Percentiles rank a stretch among this genome's conserved stretches.
Conservation (phyloP, 2,329 filamentous ascomycete species). For the Exserohilum turcica region DNA sequence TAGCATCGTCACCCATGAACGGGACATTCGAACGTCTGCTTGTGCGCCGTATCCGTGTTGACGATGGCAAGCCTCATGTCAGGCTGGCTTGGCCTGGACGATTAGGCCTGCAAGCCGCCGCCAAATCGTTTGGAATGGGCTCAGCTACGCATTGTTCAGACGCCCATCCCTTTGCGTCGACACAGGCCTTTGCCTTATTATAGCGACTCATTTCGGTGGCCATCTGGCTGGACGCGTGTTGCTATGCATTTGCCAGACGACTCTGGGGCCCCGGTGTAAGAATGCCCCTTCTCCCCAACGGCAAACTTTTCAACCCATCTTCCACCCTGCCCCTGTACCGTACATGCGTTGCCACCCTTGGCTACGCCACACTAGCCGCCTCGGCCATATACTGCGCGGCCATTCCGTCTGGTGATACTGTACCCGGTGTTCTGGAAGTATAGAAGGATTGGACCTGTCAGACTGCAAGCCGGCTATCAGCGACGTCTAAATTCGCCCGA, state of each 20-base stretch:
- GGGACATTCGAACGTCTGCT: slow-evolving; percentile 26
- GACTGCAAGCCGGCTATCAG: slow-evolving; percentile 25
- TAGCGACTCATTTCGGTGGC: slow-evolving; percentile 18
- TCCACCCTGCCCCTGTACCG: slow-evolving; percentile 28
- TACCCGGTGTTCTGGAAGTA: slow-evolving; percentile 24
- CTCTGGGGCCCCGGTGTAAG: slow-evolving; percentile 23
- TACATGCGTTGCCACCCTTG: slow-evolving; percentile 24
- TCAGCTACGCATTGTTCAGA: slow-evolving; percentile 20
- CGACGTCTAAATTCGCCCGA: slow-evolving; percentile 33
- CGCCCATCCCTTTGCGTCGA: slow-evolving; percentile 32
- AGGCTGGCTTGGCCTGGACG: slow-evolving; percentile 29
- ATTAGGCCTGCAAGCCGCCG: slow-evolving; percentile 30
- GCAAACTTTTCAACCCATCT: slow-evolving; percentile 25
- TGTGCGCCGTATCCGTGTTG: slow-evolving; percentile 28
- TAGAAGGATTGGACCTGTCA: slow-evolving; percentile 15
- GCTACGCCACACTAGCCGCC: slow-evolving; percentile 28
- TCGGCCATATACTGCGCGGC: slow-evolving; percentile 31
- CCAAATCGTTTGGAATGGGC: slow-evolving; percentile 22
- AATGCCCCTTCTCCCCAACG: slow-evolving; percentile 23
- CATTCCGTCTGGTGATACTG: slow-evolving; percentile 31
- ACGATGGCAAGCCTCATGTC: slow-evolving; percentile 18
- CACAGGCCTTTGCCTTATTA: slow-evolving; percentile 16
- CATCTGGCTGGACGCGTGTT: slow-evolving; percentile 20
- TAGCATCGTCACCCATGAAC: slow-evolving; percentile 27
- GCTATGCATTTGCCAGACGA: slow-evolving; percentile 18